Evolutionary conservation across 441 rosid species (phyloP).

Genomic region (Pelargonium myrrhifolium): DNA sequence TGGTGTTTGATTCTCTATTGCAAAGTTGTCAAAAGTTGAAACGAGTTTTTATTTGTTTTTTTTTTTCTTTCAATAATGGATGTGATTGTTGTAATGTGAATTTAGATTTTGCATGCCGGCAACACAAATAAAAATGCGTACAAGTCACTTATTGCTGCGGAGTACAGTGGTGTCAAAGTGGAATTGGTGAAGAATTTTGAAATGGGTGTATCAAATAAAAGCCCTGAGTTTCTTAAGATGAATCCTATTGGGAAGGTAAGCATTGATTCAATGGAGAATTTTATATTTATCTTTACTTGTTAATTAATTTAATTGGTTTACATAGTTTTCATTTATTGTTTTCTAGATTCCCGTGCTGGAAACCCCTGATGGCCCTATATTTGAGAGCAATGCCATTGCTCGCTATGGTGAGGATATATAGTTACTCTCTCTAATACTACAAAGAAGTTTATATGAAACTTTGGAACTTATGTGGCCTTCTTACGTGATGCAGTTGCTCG

Average conservation of each 20-base stretch:
- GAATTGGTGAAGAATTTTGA: conserved; percentile 32
- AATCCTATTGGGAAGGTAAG: conserved; percentile 54
- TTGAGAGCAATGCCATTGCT: conserved; percentile 49
- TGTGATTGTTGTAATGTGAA: not conserved
- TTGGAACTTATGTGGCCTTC: not conserved
- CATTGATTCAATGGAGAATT: not conserved
- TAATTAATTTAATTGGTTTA: not conserved
- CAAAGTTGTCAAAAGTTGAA: not conserved
- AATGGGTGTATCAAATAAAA: conserved; percentile 52
- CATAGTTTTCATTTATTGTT: not conserved
- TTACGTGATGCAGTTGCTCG: conserved; percentile 27
- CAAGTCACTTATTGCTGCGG: conserved; percentile 25
- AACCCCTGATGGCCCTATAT: conserved; percentile 25
- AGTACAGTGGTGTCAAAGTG: conserved; percentile 24
- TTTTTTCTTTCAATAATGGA: not conserved
- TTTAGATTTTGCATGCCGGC: conserved; percentile 12
- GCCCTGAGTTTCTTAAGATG: conserved; percentile 55
- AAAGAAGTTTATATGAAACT: not conserved
- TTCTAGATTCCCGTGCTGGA: conserved; percentile 23
- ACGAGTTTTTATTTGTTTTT: not conserved
- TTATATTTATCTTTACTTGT: not conserved
- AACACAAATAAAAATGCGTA: conserved; percentile 13
- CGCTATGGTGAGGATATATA: conserved; percentile 33
- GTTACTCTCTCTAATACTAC: not conserved
- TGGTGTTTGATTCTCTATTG: not conserved